A percentile compares a stretch with the other conserved stretches of the same genome.
Evolutionary conservation across 768 basidiomycete species (phyloP).

Genomic region (Rhodotorula paludigena): DNA sequence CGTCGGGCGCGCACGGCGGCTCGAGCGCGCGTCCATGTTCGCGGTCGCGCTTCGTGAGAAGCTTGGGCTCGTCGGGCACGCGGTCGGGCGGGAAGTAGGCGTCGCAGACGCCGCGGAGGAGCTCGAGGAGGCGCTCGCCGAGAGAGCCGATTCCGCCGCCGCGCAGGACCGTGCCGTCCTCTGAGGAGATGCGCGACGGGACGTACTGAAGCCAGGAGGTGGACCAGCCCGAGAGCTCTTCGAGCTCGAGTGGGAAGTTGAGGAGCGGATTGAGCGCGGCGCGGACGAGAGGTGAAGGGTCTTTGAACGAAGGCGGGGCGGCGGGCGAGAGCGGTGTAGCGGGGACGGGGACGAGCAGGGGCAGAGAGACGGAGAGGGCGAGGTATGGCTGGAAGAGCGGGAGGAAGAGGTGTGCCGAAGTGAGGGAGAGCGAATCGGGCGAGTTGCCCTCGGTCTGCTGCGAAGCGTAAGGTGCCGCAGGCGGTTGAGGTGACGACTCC

Average conservation of each 20-base stretch:
- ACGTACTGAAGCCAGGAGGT: slow-evolving; percentile 33
- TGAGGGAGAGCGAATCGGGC: slow-evolving; percentile 17
- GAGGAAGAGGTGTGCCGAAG: slow-evolving; percentile 24
- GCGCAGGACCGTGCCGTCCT: slow-evolving; percentile 7
- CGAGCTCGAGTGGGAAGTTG: slow-evolving; percentile 37
- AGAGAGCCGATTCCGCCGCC: slow-evolving; percentile 28
- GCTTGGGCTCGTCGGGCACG: slow-evolving; percentile 2
- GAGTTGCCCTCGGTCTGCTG: slow-evolving; percentile 1
- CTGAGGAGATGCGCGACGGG: slow-evolving; percentile 3
- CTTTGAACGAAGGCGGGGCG: background rate
- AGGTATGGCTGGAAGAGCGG: slow-evolving; percentile 36
- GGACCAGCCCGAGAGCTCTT: slow-evolving; percentile 33
- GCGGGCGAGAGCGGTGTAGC: background rate
- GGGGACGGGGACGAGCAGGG: background rate
- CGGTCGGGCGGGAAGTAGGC: slow-evolving; percentile 29
- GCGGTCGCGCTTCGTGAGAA: background rate
- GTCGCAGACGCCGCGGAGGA: slow-evolving; percentile 20
- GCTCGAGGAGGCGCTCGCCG: slow-evolving; percentile 29
- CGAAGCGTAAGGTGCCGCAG: background rate
- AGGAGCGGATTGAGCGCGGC: slow-evolving; percentile 31
- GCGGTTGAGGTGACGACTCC: background rate
- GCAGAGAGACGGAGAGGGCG: slow-evolving; percentile 16
- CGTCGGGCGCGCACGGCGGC: slow-evolving; percentile 24
- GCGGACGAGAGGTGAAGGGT: slow-evolving; percentile 22
- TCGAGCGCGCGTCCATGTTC: background rate